These are phyloP conservation scores for Coemansia sp. DNA, from an alignment of 192 early-diverging fungal genomes.

Conservation along the genomic window DNA sequence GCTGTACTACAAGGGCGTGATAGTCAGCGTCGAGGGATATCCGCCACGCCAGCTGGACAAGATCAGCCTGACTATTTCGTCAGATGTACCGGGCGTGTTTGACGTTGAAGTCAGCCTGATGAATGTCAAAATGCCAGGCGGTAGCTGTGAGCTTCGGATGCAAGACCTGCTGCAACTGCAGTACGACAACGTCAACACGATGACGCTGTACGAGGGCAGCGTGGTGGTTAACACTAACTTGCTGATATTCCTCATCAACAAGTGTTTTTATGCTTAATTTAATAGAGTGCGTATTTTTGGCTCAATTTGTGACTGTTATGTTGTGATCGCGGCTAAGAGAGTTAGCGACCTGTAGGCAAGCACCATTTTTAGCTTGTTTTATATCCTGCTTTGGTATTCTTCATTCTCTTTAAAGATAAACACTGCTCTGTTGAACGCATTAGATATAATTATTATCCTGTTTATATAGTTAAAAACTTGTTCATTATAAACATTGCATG, in stretches of 20 bases:
- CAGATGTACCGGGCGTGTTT: constrained; percentile 88
- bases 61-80: constrained; percentile 89
- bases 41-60: constrained; percentile 82
- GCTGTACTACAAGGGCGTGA: constrained; percentile 89
- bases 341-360: too few relatives aligned
- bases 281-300: too few relatives aligned
- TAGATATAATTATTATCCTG: too few relatives aligned
- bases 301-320: too few relatives aligned
- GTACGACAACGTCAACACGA: constrained; percentile 88
- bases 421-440: too few relatives aligned
- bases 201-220: constrained; percentile 88
- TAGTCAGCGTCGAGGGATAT: constrained; percentile 82
- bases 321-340: too few relatives aligned
- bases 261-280: constrained; percentile 71
- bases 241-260: constrained; percentile 94
- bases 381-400: too few relatives aligned
- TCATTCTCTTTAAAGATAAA: too few relatives aligned
- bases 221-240: constrained; percentile 96
- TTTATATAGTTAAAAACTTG: too few relatives aligned
- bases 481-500: too few relatives aligned
- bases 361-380: too few relatives aligned
- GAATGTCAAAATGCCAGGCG: constrained; percentile 65
- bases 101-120: constrained; percentile 80
- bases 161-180: constrained; percentile 94
- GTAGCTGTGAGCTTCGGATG: constrained; percentile 78